These are phyloP conservation scores for Persicaria maculosa DNA, from an alignment of 148 eudicot species.

Conservation along the genomic window DNA sequence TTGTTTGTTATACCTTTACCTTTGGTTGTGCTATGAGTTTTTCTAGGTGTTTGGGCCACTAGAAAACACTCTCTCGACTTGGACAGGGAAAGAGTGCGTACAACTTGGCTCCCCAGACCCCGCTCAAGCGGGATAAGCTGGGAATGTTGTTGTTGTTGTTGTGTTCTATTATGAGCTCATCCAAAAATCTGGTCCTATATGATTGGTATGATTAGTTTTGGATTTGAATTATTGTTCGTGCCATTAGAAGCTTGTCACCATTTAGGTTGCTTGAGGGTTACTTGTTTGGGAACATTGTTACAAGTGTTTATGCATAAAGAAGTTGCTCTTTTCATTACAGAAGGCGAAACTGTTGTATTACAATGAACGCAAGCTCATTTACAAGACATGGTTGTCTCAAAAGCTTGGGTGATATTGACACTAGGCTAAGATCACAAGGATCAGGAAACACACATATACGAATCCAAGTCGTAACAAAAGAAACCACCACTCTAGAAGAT, in stretches of 20 bases:
- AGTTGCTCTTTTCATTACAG: constrained; percentile 4
- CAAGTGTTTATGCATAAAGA: no score
- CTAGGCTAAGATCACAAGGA: constrained; percentile 2
- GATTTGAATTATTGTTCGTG: neutral
- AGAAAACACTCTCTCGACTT: no score
- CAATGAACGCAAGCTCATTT: constrained; percentile 2
- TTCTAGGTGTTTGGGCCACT: no score
- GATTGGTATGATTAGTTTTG: neutral
- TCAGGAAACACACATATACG: neutral
- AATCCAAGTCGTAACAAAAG: neutral
- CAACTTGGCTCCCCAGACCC: no score
- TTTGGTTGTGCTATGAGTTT: no score
- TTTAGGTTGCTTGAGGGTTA: no score
- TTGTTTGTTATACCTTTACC: no score
- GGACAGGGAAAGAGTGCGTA: no score
- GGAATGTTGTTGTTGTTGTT: no score
- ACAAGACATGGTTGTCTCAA: neutral
- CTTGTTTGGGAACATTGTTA: no score
- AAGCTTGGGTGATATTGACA: neutral
- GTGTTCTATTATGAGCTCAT: no score
- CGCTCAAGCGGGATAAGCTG: no score
- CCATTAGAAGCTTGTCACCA: neutral
- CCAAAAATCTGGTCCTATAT: neutral
- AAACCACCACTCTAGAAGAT: neutral
- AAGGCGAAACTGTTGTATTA: neutral